These are phyloP conservation scores for Guadua angustifolia DNA, from an alignment of 176 grass and related monocot genomes.

Conservation along the genomic window DNA sequence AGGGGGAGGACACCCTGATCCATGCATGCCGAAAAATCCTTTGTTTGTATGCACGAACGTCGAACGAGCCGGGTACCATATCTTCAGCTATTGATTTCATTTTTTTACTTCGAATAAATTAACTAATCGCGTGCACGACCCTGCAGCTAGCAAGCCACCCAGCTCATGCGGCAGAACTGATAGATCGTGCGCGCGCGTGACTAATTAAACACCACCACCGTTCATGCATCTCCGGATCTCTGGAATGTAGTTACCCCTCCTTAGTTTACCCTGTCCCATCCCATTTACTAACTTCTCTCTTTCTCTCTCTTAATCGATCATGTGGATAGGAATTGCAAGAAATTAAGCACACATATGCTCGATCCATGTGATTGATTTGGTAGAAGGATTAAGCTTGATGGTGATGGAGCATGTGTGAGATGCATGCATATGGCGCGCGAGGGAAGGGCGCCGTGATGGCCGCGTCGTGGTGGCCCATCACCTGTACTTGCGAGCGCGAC, in stretches of 20 bases:
- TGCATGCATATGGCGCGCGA: neutral
- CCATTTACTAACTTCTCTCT: no score
- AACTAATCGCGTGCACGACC: neutral
- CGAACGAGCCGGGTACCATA: neutral
- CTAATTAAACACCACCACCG: neutral
- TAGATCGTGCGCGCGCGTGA: neutral
- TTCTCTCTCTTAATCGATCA: no score
- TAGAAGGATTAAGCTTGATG: neutral
- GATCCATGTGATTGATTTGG: neutral
- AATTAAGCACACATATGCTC: neutral
- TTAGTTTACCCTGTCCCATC: no score
- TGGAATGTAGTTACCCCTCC: no score
- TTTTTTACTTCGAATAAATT: neutral
- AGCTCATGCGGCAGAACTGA: neutral
- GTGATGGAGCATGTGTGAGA: neutral
- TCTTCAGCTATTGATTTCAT: neutral
- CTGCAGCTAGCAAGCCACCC: neutral
- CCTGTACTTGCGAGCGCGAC: neutral
- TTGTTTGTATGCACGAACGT: no score
- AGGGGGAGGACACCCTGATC: neutral
- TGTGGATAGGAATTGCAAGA: no score
- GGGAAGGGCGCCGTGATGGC: neutral
- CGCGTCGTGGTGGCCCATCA: neutral
- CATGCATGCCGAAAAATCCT: neutral
- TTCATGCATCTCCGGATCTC: neutral